A percentile compares a stretch with the other conserved stretches of the same genome.
phyloP scores from a whole-genome alignment of 768 basidiomycete species.

The Butyriboletus loyo region DNA sequence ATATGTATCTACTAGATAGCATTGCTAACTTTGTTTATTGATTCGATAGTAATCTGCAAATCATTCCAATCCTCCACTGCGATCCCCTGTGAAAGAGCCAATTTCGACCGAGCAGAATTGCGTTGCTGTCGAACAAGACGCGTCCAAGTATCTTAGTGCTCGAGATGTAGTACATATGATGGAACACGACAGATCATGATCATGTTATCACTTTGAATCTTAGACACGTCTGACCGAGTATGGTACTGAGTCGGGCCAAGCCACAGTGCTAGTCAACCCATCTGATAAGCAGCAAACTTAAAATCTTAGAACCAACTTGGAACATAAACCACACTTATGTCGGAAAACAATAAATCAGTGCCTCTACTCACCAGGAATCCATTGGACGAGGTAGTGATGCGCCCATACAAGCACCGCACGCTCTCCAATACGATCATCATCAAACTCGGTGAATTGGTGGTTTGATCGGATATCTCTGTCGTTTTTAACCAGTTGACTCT shows the following conservation, averaged over 20 bases:
- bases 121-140: no score
- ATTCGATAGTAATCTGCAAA: no score
- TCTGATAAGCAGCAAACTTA: not conserved
- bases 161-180: not conserved
- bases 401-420: constrained; percentile 21
- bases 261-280: not conserved
- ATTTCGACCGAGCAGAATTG: no score
- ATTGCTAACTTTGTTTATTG: no score
- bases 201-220: not conserved
- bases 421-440: constrained; percentile 72
- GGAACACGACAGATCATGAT: no score
- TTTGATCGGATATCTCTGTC: not conserved
- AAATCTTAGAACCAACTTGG: not conserved
- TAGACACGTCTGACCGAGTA: no score
- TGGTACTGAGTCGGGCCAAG: no score
- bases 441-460: constrained; percentile 65
- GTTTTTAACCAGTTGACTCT: constrained; percentile 9
- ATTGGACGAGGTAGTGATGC: constrained; percentile 14
- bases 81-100: no score
- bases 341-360: no score
- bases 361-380: not conserved
- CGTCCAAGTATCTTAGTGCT: not conserved
- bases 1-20: no score
- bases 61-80: no score
- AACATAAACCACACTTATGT: not conserved